Percentiles rank a stretch among this genome's conserved stretches.
These are phyloP conservation scores for Shiraia bambusicola DNA, from an alignment of 2,329 filamentous ascomycete species.

Conservation along the genomic window DNA sequence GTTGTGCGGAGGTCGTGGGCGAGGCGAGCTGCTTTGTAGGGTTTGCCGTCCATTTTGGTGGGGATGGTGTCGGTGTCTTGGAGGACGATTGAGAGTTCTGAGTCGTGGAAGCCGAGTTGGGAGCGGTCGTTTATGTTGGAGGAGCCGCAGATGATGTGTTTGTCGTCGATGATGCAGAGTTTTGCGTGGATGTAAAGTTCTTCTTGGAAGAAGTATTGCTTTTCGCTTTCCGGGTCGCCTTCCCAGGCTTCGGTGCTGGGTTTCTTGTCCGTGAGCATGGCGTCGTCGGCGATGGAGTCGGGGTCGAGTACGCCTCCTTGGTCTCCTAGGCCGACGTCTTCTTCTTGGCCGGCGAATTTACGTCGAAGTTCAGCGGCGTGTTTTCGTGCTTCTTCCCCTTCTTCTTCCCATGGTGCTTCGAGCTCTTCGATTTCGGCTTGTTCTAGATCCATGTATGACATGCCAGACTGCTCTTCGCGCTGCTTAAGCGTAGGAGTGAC, in stretches of 20 bases:
- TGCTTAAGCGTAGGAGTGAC: slow-evolving; percentile 72
- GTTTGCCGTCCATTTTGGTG: slow-evolving; percentile 75
- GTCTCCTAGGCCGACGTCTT: slow-evolving; percentile 43
- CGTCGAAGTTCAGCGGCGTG: slow-evolving; percentile 50
- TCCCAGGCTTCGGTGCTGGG: slow-evolving; percentile 74
- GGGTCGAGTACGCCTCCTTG: slow-evolving; percentile 53
- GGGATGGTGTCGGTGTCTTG: slow-evolving; percentile 73
- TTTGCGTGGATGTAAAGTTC: slow-evolving; percentile 96
- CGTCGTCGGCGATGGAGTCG: slow-evolving; percentile 71
- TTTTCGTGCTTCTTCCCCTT: slow-evolving; percentile 44
- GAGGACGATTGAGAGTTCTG: slow-evolving; percentile 86
- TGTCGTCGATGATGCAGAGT: slow-evolving; percentile 85
- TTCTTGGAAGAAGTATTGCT: slow-evolving; percentile 89
- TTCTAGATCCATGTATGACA: slow-evolving; percentile 84
- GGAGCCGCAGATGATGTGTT: slow-evolving; percentile 78
- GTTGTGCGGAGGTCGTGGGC: slow-evolving; percentile 78
- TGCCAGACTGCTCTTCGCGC: slow-evolving; percentile 77
- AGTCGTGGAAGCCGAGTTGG: slow-evolving; percentile 86
- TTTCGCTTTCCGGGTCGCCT: slow-evolving; percentile 70
- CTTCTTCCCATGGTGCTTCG: slow-evolving; percentile 56
- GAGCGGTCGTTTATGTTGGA: slow-evolving; percentile 92
- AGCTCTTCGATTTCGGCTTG: slow-evolving; percentile 86
- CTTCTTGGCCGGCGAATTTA: slow-evolving; percentile 48
- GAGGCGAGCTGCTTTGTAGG: slow-evolving; percentile 77
- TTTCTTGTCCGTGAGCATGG: slow-evolving; percentile 71